Evolutionary conservation across 2,329 filamentous ascomycete species (phyloP).

Genomic region (Trichoderma aggressivum): DNA sequence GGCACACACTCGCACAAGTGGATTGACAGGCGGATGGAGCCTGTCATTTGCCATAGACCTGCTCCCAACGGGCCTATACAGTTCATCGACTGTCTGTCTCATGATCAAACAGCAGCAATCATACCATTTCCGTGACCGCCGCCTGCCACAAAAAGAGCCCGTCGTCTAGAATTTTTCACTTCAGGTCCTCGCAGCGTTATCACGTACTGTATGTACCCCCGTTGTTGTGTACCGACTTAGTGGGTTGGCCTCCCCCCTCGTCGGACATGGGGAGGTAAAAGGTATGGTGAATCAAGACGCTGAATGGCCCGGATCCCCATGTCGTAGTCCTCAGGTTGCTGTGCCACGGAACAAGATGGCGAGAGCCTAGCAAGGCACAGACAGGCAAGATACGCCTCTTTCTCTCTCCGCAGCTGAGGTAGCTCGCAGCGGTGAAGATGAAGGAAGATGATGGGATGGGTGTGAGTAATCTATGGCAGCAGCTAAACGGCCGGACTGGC

Average conservation of each 20-base stretch:
- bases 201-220: neutral
- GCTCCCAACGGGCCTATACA: neutral
- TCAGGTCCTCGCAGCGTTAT: neutral
- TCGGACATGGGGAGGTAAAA: neutral
- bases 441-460: neutral
- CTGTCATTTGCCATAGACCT: constrained; percentile 1
- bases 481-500: neutral
- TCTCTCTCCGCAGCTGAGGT: neutral
- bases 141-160: neutral
- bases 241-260: constrained; percentile 2
- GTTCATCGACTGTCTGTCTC: neutral
- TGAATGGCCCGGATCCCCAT: neutral
- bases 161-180: neutral
- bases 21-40: neutral
- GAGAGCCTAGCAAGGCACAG: neutral
- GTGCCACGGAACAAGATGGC: neutral
- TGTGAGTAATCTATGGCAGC: neutral
- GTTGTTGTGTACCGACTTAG: neutral
- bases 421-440: constrained; percentile 4
- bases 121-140: constrained; percentile 8
- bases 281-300: neutral
- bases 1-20: neutral
- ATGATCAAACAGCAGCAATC: constrained; percentile 3
- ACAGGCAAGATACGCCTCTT: neutral
- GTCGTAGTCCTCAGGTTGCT: neutral